Base-by-base conservation (phyloP, 75 land plant species). In the Larix kaempferi region DNA sequence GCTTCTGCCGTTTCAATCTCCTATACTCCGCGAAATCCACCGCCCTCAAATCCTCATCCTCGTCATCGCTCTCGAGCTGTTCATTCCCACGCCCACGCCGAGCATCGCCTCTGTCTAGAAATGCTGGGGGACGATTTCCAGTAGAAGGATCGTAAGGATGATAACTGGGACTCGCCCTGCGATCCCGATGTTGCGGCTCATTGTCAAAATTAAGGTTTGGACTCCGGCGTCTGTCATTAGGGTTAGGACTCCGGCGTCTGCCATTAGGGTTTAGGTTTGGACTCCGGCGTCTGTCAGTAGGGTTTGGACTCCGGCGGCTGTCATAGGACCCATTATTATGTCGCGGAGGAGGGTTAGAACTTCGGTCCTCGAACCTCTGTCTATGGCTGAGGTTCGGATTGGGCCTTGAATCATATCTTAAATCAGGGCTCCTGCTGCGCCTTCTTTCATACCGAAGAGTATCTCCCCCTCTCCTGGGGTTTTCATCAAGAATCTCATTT, bases 1-100 rank as follows among this genome's bases (percentile, higher is more conserved):
- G 16, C 76, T 85, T 91, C 89, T 92, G 95, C 35, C 98, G 83
- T 84, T 92, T 92, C 57, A 89, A 74, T 81, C 91, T 80, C 64
- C 95, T 76, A 57, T 85, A 82, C 78, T 94, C 98, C 22, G 80
- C 78, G 39, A 41, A 82, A 61, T 59, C 80, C 76, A 91, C 59
- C 6, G 90, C 89, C 79, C 82, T 84, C 65, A 95, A 61, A 39
- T 91, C 95, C 84, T 91, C 93, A 56, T 89, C 91, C 29, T 84
- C 88, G n/a, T 79, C 77, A 44, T 77, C 82, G n/a, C 75, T 78
- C 17, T 77, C 78, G 3, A 74, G 79, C 56, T 44, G 77, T 19
- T 4, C 22, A 60, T 60, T 19, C 62, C 6, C 62, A 60, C 8
- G 62, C 82, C 11, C 72, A 44, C 14, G 60, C 66, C 21, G 37